A percentile compares a stretch with the other conserved stretches of the same genome.
Conservation (phyloP, 371 early-diverging fungal genomes). For the Apophysomyces trapeziformis region DNA sequence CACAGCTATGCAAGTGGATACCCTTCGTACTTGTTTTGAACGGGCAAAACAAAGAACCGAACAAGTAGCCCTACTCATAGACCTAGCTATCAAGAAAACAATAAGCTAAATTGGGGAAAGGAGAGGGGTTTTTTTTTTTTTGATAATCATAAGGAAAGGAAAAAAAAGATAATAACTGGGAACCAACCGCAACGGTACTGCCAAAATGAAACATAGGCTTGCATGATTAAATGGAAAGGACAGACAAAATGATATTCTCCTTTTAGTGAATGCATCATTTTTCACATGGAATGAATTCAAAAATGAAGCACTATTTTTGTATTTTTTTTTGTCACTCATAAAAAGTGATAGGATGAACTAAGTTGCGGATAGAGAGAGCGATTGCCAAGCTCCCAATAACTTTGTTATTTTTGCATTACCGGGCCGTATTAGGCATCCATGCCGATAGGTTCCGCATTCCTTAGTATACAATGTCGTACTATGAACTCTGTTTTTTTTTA, state of each 20-base stretch:
- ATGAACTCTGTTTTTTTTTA: neutral
- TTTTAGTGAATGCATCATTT: neutral
- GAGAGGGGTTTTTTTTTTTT: too few species aligned
- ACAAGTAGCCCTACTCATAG: constrained; percentile 32
- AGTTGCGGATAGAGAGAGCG: too few species aligned
- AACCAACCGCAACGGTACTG: too few species aligned
- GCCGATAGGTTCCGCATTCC: constrained; percentile 5
- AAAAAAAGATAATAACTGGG: neutral
- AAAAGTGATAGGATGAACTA: too few species aligned
- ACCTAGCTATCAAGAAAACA: constrained; percentile 10
- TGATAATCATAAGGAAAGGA: constrained; percentile 1
- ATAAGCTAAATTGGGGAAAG: neutral
- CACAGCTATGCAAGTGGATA: constrained; percentile 34
- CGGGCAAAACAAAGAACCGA: constrained; percentile 48
- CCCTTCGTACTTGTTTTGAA: constrained; percentile 48
- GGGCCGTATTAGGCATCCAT: constrained; percentile 5
- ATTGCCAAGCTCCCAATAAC: neutral
- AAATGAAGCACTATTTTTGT: neutral
- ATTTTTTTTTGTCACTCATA: neutral
- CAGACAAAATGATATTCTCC: too few species aligned
- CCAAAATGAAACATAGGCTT: too few species aligned
- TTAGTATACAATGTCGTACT: neutral
- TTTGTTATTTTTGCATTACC: neutral
- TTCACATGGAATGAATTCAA: neutral
- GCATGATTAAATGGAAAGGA: too few species aligned